Evolutionary conservation across 164 flowering plant species (phyloP).

Genomic region (Chimonanthus praecox): DNA sequence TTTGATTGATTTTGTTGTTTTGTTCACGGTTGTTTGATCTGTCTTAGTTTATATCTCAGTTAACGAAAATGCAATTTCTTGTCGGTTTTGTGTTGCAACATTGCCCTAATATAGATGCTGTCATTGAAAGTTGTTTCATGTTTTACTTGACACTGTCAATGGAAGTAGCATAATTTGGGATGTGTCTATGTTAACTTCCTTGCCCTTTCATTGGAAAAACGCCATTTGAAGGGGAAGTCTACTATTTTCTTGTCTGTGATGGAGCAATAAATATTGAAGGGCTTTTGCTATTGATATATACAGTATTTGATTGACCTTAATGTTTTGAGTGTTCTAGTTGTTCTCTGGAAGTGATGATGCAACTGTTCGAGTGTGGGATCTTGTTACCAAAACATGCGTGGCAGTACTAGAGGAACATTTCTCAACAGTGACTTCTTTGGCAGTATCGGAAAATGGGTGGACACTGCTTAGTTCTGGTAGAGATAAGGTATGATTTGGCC

Average conservation of each 20-base stretch:
- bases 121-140: neutral
- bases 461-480: constrained; percentile 86
- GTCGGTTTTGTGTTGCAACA: neutral
- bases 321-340: constrained; percentile 38
- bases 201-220: neutral
- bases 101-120: neutral
- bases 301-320: constrained; percentile 10
- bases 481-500: constrained; percentile 57
- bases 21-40: too few relatives aligned
- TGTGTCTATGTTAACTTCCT: neutral
- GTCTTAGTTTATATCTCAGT: too few relatives aligned
- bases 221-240: neutral
- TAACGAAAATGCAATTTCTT: too few relatives aligned
- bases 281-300: neutral
- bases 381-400: constrained; percentile 52
- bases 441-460: constrained; percentile 81
- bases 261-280: neutral
- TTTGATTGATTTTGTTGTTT: too few relatives aligned
- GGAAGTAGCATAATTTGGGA: neutral
- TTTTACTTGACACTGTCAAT: neutral
- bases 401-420: constrained; percentile 64
- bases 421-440: constrained; percentile 76
- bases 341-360: constrained; percentile 91
- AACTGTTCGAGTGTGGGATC: constrained; percentile 84
- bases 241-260: neutral